Evolutionary conservation across 2,329 filamentous ascomycete genomes (phyloP), one percentile per base, ranked within the genome.

Genomic region (Trichoderma guizhouense): DNA sequence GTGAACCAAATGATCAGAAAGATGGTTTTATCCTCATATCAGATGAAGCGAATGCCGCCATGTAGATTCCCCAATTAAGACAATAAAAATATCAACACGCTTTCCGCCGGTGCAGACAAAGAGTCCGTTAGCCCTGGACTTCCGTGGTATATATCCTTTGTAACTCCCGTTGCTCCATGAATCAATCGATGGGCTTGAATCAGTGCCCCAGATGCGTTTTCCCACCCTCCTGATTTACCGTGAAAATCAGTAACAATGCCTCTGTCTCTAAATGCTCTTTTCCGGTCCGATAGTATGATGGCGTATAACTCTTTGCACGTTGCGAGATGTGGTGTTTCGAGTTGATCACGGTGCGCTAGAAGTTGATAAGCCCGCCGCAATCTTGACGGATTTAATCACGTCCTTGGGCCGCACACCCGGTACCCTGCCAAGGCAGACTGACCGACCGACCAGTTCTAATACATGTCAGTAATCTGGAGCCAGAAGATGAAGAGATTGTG

Each of bases 361-460:
- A 18, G 57, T 14, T 14, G 36, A 32, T 3, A 74, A 30, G 5
- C 79, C 77, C 0, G 76, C 74, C 2, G 79, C 77, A 43, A 77
- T 36, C 73, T 77, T 78, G 53, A 82, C 75, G 9, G 81, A 79
- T 18, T 64, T 74, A 63, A 82, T 75, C 1, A 84, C 74, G 57
- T 84, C 82, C 51, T 77, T 80, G 1, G 81, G 81, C 7, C 83
- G 79, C 11, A 84, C 72, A 0, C 81, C 83, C 0, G 83, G 83
- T 2, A 78, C 78, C 6, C 81, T 77, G 9, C 83, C 83, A 8
- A 84, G 73, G 53, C 83, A 84, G 7, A 84, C 79, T 18, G 81
- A 79, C 15, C 72, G 77, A 3, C 72, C 70, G 0, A 78, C 77
- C 60, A 84, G 74, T 77, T 84, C 82, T 84, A 60, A 14, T 21